Base-by-base conservation (phyloP, 2,329 filamentous ascomycete genomes). In the Phialophora chinensis region DNA sequence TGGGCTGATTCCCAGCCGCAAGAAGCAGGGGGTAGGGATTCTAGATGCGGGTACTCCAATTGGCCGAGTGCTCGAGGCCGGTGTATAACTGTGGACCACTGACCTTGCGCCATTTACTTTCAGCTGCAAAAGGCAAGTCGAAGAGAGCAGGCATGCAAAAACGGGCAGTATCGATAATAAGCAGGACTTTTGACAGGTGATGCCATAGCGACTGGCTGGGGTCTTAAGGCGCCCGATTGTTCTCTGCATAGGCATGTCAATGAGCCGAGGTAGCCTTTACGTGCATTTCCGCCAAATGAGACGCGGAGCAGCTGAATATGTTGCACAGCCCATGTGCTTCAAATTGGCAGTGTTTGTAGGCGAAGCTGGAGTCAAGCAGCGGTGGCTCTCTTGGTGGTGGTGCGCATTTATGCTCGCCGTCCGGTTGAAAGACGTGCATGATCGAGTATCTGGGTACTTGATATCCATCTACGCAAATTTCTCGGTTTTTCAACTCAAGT, bases 11-110 rank as follows among this genome's bases (percentile, higher is more conserved):
- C 29, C 25, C 59, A 54, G 59, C 59, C 31, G 49, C 31, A 2
- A 27, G n/a, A 2, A 27, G n/a, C n/a, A 23, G 27, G 59, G 29
- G 3, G 3, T 31, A 61, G 20, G 23, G 25, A 20, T 20, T 17
- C 8, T 27, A 20, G 53, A 8, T 11, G 8, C 49, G 47, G 47
- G 33, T 53, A 61, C 38, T 17, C 49, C 49, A 2, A 61, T 54
- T 61, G 49, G 59, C n/a, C 29, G 47, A 12, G 53, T 31, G 8
- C 33, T 5, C 12, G 33, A 53, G 14, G 23, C n/a, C 47, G 7
- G 59, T 6, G 25, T 61, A 61, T 61, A 61, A 10, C 12, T 61
- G 59, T 61, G 59, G 59, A 61, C 49, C 59, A 61, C 50, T 61
- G 47, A 61, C 12, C 23, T 53, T 42, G 59, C 20, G 20, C 29